A percentile compares a stretch with the other conserved stretches of the same genome.
Conservation (phyloP, 805 yeast genomes). For the Blastobotrys attinorum region DNA sequence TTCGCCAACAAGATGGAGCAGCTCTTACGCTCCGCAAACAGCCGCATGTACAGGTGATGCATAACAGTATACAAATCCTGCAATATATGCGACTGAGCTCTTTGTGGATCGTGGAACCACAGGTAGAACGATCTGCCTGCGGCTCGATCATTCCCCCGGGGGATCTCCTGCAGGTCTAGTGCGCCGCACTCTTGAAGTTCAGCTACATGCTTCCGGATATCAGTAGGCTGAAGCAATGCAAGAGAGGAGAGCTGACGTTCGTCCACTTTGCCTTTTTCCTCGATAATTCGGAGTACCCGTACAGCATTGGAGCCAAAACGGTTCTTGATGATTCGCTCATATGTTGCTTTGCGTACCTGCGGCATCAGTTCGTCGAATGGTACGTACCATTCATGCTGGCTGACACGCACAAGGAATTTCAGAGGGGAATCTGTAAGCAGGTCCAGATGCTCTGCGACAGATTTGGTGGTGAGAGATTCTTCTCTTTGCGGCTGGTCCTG, state of each 20-base stretch:
- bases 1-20: conserved; percentile 66
- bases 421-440: conserved; percentile 48
- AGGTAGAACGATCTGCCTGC: conserved; percentile 82
- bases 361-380: conserved; percentile 27
- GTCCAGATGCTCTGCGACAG: conserved; percentile 58
- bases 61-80: conserved; percentile 44
- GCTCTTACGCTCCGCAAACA: conserved; percentile 39
- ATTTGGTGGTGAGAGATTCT: neutral
- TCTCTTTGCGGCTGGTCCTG: conserved; percentile 23
- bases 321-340: conserved; percentile 29
- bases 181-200: conserved; percentile 61
- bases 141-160: conserved; percentile 84
- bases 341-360: conserved; percentile 23
- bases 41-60: conserved; percentile 33
- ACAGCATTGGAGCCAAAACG: conserved; percentile 45
- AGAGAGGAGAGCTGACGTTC: conserved; percentile 73
- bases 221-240: conserved; percentile 70
- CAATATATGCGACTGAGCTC: conserved; percentile 40
- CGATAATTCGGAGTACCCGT: conserved; percentile 70
- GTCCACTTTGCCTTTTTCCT: conserved; percentile 62
- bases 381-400: conserved; percentile 36
- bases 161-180: conserved; percentile 87
- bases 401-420: conserved; percentile 54
- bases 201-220: conserved; percentile 63
- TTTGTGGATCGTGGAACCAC: conserved; percentile 59